Percentiles rank a stretch among this genome's conserved stretches.
These are phyloP conservation scores for Citrus sinensis DNA, from an alignment of 345 rosid species.

Conservation along the genomic window DNA sequence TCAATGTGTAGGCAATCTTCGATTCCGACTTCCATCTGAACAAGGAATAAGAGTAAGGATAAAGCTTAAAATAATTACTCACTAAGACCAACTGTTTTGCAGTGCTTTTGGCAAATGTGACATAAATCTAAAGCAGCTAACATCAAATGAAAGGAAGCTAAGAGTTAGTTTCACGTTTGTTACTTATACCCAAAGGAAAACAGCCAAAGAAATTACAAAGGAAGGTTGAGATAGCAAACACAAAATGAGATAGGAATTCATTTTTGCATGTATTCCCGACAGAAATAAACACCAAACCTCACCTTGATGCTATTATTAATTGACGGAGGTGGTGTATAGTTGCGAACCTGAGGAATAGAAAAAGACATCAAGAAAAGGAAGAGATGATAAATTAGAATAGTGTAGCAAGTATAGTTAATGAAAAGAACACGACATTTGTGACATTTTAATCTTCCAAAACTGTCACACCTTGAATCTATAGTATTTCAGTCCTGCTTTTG, in stretches of 20 bases:
- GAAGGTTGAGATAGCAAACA: not conserved
- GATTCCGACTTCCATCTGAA: slow-evolving; percentile 99
- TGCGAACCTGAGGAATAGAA: slow-evolving; percentile 63
- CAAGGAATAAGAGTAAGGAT: slow-evolving; percentile 10
- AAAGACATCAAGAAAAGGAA: slow-evolving; percentile 12
- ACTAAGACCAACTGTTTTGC: slow-evolving; percentile 5
- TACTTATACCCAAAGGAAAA: not conserved
- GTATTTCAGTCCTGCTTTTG: not conserved
- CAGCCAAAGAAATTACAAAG: not conserved
- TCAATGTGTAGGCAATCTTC: slow-evolving; percentile 97
- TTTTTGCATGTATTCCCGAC: not conserved
- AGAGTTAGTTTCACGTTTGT: not conserved
- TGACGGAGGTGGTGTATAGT: slow-evolving; percentile 69
- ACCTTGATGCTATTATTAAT: slow-evolving; percentile 96
- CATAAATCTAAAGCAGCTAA: not conserved
- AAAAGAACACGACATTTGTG: not conserved
- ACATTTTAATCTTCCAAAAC: not conserved
- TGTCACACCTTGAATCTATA: not conserved
- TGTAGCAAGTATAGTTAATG: not conserved
- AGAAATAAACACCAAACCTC: slow-evolving; percentile 17
- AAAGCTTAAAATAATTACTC: not conserved
- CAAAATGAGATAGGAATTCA: slow-evolving; percentile 1
- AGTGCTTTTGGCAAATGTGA: not conserved
- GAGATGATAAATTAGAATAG: not conserved
- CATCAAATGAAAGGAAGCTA: not conserved